Evolutionary conservation across 2,329 filamentous ascomycete species (phyloP), one percentile per base, ranked within the genome.

Genomic region (Rhynchosporium agropyri): DNA sequence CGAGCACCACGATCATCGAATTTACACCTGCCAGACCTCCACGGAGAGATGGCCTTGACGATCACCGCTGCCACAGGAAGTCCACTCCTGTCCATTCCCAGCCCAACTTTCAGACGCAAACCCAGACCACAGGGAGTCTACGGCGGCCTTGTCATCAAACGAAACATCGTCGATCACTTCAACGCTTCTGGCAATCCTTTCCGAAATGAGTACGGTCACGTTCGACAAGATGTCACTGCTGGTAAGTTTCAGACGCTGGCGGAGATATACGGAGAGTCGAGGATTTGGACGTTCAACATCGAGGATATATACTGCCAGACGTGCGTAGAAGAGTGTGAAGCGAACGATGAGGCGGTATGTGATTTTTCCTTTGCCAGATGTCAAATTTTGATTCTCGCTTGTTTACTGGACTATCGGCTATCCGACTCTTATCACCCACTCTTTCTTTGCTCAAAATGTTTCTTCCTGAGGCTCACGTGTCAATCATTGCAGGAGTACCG

Each of bases 211-310:
- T 26, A 53, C 33, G 50, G 29, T 8, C 20, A 40, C 3, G 31
- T 38, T 5, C 33, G 15, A 38, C n/a, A 26, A 15, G 50, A 53
- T 40, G 31, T 53, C 33, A 53, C 31, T 2, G 15, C 50, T 5
- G 28, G n/a, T 3, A 31, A 53, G 15, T 26, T 53, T 9, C 31
- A 33, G n/a, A 38, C 33, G 4, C 15, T 53, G n/a, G 50, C 50
- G 15, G 31, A 53, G n/a, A 10, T 36, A 8, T 53, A 53, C 38
- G 31, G 50, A 26, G 50, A 53, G 50, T 38, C 29, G n/a, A 53
- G 9, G 33, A 33, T 36, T 20, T 53, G 50, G 50, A 53, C 50
- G 4, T 38, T 53, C 31, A 38, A 40, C 12, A 8, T 53, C 13
- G 50, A 53, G 50, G 50, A 53, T 3, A 9, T 53, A 7, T 53